Conservation (phyloP, 306 rosid genomes). For the Abrus precatorius region DNA sequence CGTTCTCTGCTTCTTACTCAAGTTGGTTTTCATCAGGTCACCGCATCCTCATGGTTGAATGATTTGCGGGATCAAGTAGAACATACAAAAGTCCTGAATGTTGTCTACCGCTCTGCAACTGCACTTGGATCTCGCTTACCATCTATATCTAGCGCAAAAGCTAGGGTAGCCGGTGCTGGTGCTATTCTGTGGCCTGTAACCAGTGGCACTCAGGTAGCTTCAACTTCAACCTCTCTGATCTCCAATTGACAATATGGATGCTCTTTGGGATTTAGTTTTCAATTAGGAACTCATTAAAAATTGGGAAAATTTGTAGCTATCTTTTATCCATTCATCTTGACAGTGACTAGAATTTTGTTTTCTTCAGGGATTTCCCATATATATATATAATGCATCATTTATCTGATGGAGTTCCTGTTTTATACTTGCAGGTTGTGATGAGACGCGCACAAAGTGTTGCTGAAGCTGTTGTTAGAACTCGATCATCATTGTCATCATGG, state of each 20-base stretch:
- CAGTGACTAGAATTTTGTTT: constrained; percentile 1
- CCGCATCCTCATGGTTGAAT: constrained; percentile 93
- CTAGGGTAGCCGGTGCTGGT: constrained; percentile 91
- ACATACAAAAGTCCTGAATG: constrained; percentile 84
- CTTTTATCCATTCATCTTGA: constrained; percentile 32
- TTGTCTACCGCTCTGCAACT: constrained; percentile 94
- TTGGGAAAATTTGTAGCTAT: constrained; percentile 27
- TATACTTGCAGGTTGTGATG: constrained; percentile 76
- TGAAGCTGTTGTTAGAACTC: constrained; percentile 91
- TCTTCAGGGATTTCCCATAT: constrained; percentile 26
- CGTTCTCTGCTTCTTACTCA: constrained; percentile 13
- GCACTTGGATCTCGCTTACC: constrained; percentile 93
- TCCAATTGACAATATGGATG: constrained; percentile 8
- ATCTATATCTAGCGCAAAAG: constrained; percentile 91
- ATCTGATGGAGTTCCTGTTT: constrained; percentile 42
- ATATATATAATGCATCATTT: not conserved
- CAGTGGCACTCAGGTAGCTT: constrained; percentile 87
- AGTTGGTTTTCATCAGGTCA: constrained; percentile 67
- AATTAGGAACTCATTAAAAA: not conserved
- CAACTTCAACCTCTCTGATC: constrained; percentile 8
- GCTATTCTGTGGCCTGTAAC: constrained; percentile 89
- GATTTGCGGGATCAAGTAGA: constrained; percentile 95
- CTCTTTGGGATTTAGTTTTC: constrained; percentile 32
- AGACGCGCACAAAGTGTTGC: constrained; percentile 96
- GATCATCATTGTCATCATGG: constrained; percentile 90